phyloP scores from a whole-genome alignment of 805 yeast species.

The Myxozyma kluyveri region DNA sequence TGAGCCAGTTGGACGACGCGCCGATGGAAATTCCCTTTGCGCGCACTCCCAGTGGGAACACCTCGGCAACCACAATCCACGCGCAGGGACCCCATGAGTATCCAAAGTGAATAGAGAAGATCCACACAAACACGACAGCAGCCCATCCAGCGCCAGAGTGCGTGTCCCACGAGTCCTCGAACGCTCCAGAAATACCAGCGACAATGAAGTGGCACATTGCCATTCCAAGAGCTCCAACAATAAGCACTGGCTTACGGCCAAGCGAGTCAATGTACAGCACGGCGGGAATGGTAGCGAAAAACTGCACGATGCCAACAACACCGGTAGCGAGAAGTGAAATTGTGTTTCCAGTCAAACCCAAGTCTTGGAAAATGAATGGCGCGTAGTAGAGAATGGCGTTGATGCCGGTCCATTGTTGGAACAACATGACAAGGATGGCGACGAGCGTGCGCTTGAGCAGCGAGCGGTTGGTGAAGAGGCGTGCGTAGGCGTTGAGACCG shows the following conservation, averaged over 20 bases:
- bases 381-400: slow-evolving; percentile 50
- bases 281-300: slow-evolving; percentile 44
- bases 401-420: slow-evolving; percentile 42
- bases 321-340: slow-evolving; percentile 42
- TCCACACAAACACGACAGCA: slow-evolving; percentile 26
- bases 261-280: slow-evolving; percentile 52
- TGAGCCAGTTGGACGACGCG: slow-evolving; percentile 55
- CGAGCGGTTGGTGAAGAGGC: slow-evolving; percentile 8
- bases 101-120: slow-evolving; percentile 29
- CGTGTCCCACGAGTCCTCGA: slow-evolving; percentile 42
- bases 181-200: slow-evolving; percentile 39
- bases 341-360: slow-evolving; percentile 50
- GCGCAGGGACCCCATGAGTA: slow-evolving; percentile 45
- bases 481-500: slow-evolving; percentile 4
- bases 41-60: slow-evolving; percentile 62
- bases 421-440: slow-evolving; percentile 12
- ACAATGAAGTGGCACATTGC: slow-evolving; percentile 41
- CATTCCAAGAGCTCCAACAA: slow-evolving; percentile 58
- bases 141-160: slow-evolving; percentile 27
- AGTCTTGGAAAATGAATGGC: slow-evolving; percentile 45
- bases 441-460: slow-evolving; percentile 2
- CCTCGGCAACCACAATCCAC: slow-evolving; percentile 64
- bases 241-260: slow-evolving; percentile 65
- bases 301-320: slow-evolving; percentile 44
- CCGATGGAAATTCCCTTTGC: slow-evolving; percentile 59